Base-by-base conservation (phyloP, 2,329 filamentous ascomycete genomes). In the Nemania bipapillata region DNA sequence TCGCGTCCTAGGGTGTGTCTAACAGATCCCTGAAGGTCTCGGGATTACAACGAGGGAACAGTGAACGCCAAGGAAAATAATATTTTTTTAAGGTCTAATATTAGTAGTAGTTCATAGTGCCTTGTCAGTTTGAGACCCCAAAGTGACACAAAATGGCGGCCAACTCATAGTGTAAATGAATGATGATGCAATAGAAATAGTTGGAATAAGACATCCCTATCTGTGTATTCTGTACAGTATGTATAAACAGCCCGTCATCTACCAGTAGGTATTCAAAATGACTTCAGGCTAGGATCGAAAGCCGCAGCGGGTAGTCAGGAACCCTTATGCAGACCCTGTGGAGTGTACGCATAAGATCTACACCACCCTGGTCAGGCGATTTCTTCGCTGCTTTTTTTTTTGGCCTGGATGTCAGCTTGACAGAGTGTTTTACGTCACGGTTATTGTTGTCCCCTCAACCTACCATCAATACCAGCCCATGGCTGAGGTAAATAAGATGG, bases 271-370 rank as follows among this genome's bases (percentile, higher is more conserved):
- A 47, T 55, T 28, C 22, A 45, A 28, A 55, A 49, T 32, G 40
- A 45, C 45, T 47, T 8, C 35, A 9, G 12, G 17, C 24, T 45
- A 61, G 61, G 49, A 54, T 50, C 20, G 40, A 58, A 28, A 59
- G 35, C 28, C 59, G 40, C 35, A 66, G 63, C 59, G 35, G 52
- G 24, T 54, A 66, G 53, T 45, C 50, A 47, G 32, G 35, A 58
- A 53, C 45, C 45, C 53, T 45, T 32, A n/a, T n/a, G n/a, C n/a
- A n/a, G 45, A 61, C 22, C 30, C 30, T 32, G 40, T 45, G 40
- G 12, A n/a, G 40, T 45, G 15, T n/a, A n/a, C 8, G 9, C 35
- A 32, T 32, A 32, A 40, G 7, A 55, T 55, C 49, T 52, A n/a
- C 49, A 52, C 12, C 17, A 40, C 32, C 40, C 40, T n/a, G 40